Evolutionary conservation across 1,139 yeast genomes (phyloP).

Genomic region (Yamadazyma trypodendri): DNA sequence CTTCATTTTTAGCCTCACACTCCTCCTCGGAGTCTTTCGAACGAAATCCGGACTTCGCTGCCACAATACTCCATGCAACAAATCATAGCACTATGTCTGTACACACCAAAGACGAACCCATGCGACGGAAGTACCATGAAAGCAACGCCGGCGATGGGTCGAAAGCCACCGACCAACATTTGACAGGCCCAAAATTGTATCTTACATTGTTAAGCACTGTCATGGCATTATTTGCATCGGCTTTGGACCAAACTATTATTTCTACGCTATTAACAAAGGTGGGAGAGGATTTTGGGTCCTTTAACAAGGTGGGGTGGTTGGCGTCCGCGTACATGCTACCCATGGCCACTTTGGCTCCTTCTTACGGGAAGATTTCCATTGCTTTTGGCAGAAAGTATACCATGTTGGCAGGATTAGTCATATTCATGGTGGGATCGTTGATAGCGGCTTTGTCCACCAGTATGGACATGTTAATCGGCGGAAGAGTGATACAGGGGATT

Average conservation of each 20-base stretch:
- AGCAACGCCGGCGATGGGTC: slow-evolving; percentile 63
- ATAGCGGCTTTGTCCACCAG: slow-evolving; percentile 55
- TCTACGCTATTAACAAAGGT: slow-evolving; percentile 57
- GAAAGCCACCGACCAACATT: slow-evolving; percentile 45
- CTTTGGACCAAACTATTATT: slow-evolving; percentile 69
- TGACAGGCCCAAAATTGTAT: slow-evolving; percentile 41
- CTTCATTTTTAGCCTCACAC: too few relatives aligned
- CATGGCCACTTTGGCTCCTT: slow-evolving; percentile 54
- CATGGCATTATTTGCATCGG: slow-evolving; percentile 55
- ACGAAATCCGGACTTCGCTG: too few relatives aligned
- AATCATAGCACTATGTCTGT: too few relatives aligned
- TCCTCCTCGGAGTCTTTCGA: too few relatives aligned
- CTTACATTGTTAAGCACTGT: slow-evolving; percentile 47
- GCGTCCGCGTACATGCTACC: slow-evolving; percentile 61
- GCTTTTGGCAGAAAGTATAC: slow-evolving; percentile 61
- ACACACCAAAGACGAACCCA: not conserved
- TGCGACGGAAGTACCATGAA: slow-evolving; percentile 27
- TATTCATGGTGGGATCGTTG: slow-evolving; percentile 65
- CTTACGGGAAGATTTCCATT: slow-evolving; percentile 62
- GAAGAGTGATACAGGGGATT: slow-evolving; percentile 67
- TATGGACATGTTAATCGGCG: slow-evolving; percentile 66
- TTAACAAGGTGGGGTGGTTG: slow-evolving; percentile 60
- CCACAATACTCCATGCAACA: too few relatives aligned
- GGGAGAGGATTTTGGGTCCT: slow-evolving; percentile 51
- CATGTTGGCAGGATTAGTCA: slow-evolving; percentile 45